These are phyloP conservation scores for Microdochium bolleyi DNA, from an alignment of 2,329 filamentous ascomycete genomes.

Conservation along the genomic window DNA sequence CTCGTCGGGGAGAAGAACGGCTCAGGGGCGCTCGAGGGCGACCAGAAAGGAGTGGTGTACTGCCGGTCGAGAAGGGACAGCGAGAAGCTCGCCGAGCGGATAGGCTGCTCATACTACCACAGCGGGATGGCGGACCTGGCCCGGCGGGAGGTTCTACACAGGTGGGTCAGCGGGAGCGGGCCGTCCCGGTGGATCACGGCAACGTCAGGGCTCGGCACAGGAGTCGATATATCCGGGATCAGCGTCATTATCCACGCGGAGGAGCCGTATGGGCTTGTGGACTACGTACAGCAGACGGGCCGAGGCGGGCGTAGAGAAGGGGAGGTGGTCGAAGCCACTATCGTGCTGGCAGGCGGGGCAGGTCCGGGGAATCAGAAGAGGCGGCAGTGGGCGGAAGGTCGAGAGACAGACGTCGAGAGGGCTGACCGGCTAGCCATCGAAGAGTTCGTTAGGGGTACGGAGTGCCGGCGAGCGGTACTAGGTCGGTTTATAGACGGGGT, in stretches of 20 bases:
- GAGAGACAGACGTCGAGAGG: neutral
- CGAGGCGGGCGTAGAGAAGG: neutral
- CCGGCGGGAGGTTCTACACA: neutral
- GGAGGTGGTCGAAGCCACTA: neutral
- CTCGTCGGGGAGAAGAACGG: neutral
- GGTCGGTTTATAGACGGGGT: neutral
- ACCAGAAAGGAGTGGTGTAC: neutral
- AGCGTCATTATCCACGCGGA: neutral
- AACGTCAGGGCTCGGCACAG: neutral
- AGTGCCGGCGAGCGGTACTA: neutral
- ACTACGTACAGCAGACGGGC: neutral
- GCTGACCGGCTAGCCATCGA: neutral
- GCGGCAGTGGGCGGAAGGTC: neutral
- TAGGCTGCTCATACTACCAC: neutral
- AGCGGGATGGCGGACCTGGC: neutral
- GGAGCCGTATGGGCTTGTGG: neutral
- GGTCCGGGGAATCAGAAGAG: neutral
- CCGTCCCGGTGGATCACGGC: neutral
- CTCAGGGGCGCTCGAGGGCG: neutral
- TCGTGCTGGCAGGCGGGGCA: neutral
- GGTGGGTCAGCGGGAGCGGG: neutral
- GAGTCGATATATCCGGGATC: neutral
- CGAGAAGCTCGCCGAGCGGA: neutral
- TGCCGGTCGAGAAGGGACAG: neutral
- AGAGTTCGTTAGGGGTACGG: neutral